A percentile compares a stretch with the other conserved stretches of the same genome.
Conservation (phyloP, 1,284 basidiomycete genomes). For the Amylostereum chailletii region DNA sequence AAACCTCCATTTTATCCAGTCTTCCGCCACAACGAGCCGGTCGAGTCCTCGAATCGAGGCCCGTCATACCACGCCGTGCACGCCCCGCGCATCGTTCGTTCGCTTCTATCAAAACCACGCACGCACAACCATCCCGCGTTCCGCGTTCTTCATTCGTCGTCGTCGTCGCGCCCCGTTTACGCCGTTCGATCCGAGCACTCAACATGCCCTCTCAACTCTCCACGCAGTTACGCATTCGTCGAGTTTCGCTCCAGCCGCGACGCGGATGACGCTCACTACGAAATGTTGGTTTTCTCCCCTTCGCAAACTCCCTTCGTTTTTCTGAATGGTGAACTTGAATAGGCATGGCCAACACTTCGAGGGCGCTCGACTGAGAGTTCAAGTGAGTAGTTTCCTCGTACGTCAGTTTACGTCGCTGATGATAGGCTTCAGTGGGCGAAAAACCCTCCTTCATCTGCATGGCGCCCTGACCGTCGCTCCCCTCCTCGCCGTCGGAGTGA, state of each 20-base stretch:
- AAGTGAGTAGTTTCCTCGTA: conserved; percentile 35
- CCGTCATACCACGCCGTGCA: conserved; percentile 2
- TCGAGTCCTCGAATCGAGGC: conserved; percentile 13
- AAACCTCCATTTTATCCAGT: conserved; percentile 13
- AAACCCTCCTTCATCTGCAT: conserved; percentile 80
- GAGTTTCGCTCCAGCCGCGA: conserved; percentile 80
- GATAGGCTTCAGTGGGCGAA: conserved; percentile 68
- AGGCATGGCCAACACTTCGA: conserved; percentile 85
- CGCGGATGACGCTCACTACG: conserved; percentile 85
- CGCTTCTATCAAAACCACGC: conserved; percentile 18
- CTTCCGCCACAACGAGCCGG: conserved; percentile 21
- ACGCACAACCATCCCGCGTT: conserved; percentile 16
- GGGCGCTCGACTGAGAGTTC: conserved; percentile 74
- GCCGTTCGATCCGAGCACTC: conserved; percentile 43
- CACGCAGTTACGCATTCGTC: conserved; percentile 83
- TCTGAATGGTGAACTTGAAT: conserved; percentile 6
- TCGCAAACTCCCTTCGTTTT: neutral
- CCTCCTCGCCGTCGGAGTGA: conserved; percentile 40
- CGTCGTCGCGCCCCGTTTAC: conserved; percentile 14
- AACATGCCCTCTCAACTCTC: conserved; percentile 41
- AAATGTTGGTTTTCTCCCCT: conserved; percentile 55
- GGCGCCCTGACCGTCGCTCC: conserved; percentile 68
- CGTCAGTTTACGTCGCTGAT: neutral
- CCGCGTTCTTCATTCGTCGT: conserved; percentile 16
- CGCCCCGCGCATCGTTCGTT: conserved; percentile 6